A percentile compares a stretch with the other conserved stretches of the same genome.
Conservation (phyloP, 2,329 filamentous ascomycete species). For the Xylaria digitata region DNA sequence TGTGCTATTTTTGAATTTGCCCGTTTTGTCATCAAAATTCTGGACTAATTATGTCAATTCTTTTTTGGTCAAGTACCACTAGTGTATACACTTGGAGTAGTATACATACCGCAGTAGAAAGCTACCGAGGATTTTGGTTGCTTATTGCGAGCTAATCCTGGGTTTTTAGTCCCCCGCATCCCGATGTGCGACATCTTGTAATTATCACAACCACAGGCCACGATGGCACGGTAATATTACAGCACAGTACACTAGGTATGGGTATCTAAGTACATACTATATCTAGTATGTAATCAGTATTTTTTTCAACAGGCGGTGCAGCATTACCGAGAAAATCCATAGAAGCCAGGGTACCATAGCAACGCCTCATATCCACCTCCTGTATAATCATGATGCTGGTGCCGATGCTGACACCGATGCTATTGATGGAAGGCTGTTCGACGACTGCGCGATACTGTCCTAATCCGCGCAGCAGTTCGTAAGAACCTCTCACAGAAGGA, state of each 20-base stretch:
- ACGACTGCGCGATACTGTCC: conserved; percentile 13
- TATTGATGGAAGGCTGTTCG: conserved; percentile 8
- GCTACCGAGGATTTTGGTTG: conserved; percentile 18
- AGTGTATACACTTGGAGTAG: neutral
- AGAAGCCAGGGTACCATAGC: conserved; percentile 16
- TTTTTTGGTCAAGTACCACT: conserved; percentile 7
- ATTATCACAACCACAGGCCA: conserved; percentile 30
- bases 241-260: neutral
- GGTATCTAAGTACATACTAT: neutral
- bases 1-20: conserved; percentile 51
- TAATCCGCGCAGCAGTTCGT: neutral
- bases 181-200: conserved; percentile 31
- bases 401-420: neutral
- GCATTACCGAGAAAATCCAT: neutral
- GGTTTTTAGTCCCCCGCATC: conserved; percentile 26
- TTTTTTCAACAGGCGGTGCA: conserved; percentile 1
- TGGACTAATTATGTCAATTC: conserved; percentile 45
- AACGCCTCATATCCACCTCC: conserved; percentile 16
- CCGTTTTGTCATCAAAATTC: conserved; percentile 31
- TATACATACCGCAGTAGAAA: neutral
- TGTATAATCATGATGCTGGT: neutral
- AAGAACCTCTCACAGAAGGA: conserved; percentile 17
- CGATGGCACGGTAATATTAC: neutral
- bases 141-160: conserved; percentile 18
- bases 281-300: too few species aligned